Base-by-base conservation (phyloP, 352 stramenopile species). In the Paralagenidium karlingii region DNA sequence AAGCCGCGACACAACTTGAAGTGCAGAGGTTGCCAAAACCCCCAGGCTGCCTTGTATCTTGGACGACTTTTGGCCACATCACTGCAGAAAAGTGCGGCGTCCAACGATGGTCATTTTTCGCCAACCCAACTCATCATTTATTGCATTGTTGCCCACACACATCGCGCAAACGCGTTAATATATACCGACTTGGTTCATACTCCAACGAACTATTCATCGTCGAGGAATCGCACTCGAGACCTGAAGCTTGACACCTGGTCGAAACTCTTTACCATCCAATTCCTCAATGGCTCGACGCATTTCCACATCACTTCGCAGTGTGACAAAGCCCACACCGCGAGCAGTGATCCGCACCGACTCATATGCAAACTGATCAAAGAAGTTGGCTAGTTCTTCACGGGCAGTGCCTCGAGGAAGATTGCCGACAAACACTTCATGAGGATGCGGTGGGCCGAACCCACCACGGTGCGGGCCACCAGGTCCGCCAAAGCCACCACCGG, bases 331-430 rank as follows among this genome's bases (percentile, higher is more conserved):
- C 52, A 86, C 86, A 1, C 76, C 76, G 28, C 76, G 67, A 31
- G 69, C 68, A 16, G 76, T 89, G 45, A 89, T 89, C n/a, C 76
- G 76, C 24, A 89, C 75, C 5, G 69, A 84, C 45, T 89, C 76
- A 40, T 81, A 85, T 8, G 69, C 63, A 9, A 87, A 45, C 38
- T 89, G 83, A 46, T 82, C 69, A 43, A 89, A 89, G 25, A 89
- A 45, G 47, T 82, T 84, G 11, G 65, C 75, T 8, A 89, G 55
- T 43, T 89, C 73, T 43, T 84, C 71, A 2, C 76, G 62, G n/a
- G 69, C 79, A 15, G 76, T 85, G 21, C 75, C 76, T 20, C 77
- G 73, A 4, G 76, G 76, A n/a, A 89, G 42, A 31, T 89, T 89
- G 18, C 76, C 76, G 28, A 89, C 76, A 47, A 86, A 89, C 20